These are phyloP conservation scores for Chlorella variabilis DNA, from an alignment of 163 green algal genomes.

Conservation along the genomic window DNA sequence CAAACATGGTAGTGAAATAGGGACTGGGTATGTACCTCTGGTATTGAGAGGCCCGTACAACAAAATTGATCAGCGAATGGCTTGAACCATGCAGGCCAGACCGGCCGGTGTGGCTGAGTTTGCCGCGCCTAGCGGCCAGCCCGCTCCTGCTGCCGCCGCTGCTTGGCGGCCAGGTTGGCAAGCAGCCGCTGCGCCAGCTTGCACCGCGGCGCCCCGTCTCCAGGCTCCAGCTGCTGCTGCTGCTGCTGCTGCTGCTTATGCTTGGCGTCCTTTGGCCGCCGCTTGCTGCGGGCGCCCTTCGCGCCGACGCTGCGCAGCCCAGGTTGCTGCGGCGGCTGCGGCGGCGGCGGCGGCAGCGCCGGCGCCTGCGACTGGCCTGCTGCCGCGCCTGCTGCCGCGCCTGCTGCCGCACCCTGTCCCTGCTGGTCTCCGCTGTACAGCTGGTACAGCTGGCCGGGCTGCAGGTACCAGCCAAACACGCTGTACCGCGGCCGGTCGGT, in stretches of 20 bases:
- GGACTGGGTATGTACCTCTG: no score
- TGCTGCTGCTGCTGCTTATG: background rate
- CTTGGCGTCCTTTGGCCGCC: background rate
- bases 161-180: background rate
- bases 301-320: no score
- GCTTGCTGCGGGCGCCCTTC: background rate
- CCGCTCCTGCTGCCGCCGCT: background rate
- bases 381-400: background rate
- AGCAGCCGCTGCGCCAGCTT: conserved; percentile 36
- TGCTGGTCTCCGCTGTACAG: conserved; percentile 38
- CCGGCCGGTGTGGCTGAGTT: no score
- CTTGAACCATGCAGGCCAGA: no score
- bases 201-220: conserved; percentile 4
- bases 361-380: background rate
- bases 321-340: background rate
- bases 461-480: conserved; percentile 70
- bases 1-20: no score
- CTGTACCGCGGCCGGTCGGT: conserved; percentile 45
- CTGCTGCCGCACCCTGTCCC: background rate
- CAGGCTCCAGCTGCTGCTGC: background rate
- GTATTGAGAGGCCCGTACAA: no score
- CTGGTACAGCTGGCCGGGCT: conserved; percentile 59
- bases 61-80: no score
- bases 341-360: background rate
- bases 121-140: no score